phyloP scores from a whole-genome alignment of 768 basidiomycete genomes.

The Mycena latifolia region DNA sequence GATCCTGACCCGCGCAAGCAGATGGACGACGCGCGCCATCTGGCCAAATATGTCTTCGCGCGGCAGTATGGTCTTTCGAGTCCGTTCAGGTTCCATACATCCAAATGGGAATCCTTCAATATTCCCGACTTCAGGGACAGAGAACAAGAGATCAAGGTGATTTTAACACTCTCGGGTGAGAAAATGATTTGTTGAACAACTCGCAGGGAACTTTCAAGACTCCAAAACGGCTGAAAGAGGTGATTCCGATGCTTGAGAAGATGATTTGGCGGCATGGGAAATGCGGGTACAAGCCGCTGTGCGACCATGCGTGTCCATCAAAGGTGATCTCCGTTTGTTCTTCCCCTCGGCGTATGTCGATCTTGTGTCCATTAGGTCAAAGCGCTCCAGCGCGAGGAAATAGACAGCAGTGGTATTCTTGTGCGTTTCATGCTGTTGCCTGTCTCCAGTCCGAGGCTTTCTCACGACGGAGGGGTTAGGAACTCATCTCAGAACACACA shows the following conservation, averaged over 20 bases:
- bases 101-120: constrained; percentile 45
- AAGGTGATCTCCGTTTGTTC: constrained; percentile 62
- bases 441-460: constrained; percentile 4
- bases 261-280: constrained; percentile 76
- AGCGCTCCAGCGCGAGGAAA: constrained; percentile 49
- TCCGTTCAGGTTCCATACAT: constrained; percentile 58
- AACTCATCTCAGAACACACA: constrained; percentile 80
- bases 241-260: constrained; percentile 67
- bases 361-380: constrained; percentile 49
- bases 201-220: constrained; percentile 68
- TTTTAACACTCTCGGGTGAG: not conserved
- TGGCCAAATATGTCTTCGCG: constrained; percentile 90
- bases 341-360: constrained; percentile 10
- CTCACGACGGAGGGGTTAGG: constrained; percentile 54
- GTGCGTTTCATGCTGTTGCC: constrained; percentile 47
- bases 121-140: constrained; percentile 70
- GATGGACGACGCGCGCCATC: constrained; percentile 65
- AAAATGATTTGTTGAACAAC: not conserved
- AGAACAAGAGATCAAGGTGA: constrained; percentile 79
- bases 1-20: constrained; percentile 63
- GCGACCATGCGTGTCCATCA: constrained; percentile 78
- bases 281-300: constrained; percentile 76
- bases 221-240: constrained; percentile 75
- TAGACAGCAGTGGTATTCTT: constrained; percentile 76
- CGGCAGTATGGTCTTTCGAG: constrained; percentile 78